Evolutionary conservation across 768 basidiomycete species (phyloP).

Genomic region (Rhodosporidiobolus odoratus): DNA sequence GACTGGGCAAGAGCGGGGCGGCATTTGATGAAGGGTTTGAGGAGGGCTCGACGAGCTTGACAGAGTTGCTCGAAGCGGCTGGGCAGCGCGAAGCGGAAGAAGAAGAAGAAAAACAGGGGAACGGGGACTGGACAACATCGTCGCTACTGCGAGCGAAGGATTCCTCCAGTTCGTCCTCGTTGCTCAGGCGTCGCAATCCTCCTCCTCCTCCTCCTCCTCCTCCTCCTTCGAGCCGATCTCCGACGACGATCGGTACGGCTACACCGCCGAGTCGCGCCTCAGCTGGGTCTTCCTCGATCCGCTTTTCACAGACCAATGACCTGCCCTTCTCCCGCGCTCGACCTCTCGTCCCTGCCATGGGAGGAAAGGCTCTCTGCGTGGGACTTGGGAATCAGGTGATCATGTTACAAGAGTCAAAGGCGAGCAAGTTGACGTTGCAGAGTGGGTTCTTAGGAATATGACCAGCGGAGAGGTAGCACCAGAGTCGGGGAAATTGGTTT

Average conservation of each 20-base stretch:
- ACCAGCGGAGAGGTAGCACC: neutral
- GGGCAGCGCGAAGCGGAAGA: neutral
- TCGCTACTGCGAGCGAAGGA: neutral
- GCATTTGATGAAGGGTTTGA: constrained; percentile 1
- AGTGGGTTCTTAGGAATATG: neutral
- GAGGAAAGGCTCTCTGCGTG: neutral
- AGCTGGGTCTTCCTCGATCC: neutral
- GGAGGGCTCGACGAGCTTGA: constrained; percentile 8
- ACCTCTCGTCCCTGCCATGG: constrained; percentile 6
- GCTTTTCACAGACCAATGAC: neutral
- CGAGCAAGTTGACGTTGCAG: neutral
- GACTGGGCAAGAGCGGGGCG: neutral
- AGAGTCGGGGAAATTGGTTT: too few species aligned
- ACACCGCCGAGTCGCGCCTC: neutral
- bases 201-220: neutral
- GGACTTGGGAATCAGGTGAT: constrained; percentile 27
- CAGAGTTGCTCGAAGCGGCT: neutral
- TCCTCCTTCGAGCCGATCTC: too few species aligned
- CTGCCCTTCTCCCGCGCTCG: constrained; percentile 34
- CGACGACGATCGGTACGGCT: too few species aligned
- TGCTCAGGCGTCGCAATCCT: neutral
- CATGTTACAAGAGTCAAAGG: neutral
- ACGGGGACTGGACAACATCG: too few species aligned
- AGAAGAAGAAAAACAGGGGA: neutral
- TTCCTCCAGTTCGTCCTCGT: neutral